A percentile compares a stretch with the other conserved stretches of the same genome.
Evolutionary conservation across 345 rosid species (phyloP).

Genomic region (Eucalyptus albens): DNA sequence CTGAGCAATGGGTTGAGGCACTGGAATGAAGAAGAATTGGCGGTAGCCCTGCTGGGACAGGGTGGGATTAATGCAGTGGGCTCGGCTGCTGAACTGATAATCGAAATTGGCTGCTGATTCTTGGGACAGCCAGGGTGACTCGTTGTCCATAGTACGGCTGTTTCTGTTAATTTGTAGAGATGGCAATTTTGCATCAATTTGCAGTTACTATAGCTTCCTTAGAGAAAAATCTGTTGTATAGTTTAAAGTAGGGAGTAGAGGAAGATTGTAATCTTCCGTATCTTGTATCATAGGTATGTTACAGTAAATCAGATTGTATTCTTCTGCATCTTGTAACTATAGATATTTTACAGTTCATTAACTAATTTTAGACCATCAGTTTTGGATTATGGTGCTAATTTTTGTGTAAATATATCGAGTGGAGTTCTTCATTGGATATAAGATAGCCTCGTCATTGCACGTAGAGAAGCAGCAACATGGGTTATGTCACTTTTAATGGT

Average conservation of each 20-base stretch:
- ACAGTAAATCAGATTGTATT: neutral
- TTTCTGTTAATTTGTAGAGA: neutral
- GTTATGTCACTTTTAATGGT: too few species aligned
- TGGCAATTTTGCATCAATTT: neutral
- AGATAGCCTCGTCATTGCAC: neutral
- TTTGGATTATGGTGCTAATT: neutral
- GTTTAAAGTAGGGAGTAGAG: neutral
- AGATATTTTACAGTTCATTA: neutral
- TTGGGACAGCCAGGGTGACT: neutral
- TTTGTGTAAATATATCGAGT: neutral
- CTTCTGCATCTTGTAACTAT: neutral
- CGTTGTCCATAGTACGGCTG: neutral
- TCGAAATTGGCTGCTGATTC: constrained; percentile 14
- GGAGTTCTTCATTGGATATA: neutral
- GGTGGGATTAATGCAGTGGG: constrained; percentile 62
- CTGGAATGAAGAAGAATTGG: constrained; percentile 79
- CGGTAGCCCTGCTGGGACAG: constrained; percentile 49
- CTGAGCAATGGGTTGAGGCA: constrained; percentile 69
- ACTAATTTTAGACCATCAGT: neutral
- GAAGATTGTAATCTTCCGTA: neutral
- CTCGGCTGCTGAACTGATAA: constrained; percentile 62
- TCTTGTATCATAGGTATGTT: neutral
- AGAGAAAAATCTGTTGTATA: neutral
- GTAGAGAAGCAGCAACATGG: too few species aligned
- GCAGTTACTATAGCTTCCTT: neutral